Percentiles rank a stretch among this genome's conserved stretches.
These are phyloP conservation scores for Malus sylvestris DNA, from an alignment of 306 rosid genomes.

Conservation along the genomic window DNA sequence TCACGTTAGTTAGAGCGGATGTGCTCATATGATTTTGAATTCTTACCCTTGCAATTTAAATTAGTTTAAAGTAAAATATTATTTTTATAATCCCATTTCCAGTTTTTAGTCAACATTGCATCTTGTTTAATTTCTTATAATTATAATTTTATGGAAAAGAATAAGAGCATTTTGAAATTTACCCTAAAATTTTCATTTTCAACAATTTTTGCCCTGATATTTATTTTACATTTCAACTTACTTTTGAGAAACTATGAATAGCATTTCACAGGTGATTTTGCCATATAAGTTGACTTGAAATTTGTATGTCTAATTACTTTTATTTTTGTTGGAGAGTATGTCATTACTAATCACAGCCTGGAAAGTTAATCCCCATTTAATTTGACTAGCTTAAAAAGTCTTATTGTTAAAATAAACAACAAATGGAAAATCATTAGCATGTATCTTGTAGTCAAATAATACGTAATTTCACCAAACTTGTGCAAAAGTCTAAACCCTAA, in stretches of 20 bases:
- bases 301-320: background rate
- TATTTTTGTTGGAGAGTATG: background rate
- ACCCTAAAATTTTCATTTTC: background rate
- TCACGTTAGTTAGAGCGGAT: background rate
- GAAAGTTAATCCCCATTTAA: background rate
- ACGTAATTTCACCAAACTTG: background rate
- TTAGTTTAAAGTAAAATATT: no score
- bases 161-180: background rate
- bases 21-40: background rate
- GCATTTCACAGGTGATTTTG: background rate
- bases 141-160: background rate
- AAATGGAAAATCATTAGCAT: background rate
- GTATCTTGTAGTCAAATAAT: background rate
- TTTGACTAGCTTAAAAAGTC: background rate
- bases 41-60: background rate
- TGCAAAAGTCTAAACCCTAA: background rate
- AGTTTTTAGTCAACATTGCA: no score
- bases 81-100: background rate
- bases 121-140: no score
- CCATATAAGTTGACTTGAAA: background rate
- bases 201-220: background rate
- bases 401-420: background rate
- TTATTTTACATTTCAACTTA: background rate
- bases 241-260: background rate
- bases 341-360: background rate